Evolutionary conservation across 2,329 filamentous ascomycete genomes (phyloP).

Genomic region (Mycosphaerella sp.): DNA sequence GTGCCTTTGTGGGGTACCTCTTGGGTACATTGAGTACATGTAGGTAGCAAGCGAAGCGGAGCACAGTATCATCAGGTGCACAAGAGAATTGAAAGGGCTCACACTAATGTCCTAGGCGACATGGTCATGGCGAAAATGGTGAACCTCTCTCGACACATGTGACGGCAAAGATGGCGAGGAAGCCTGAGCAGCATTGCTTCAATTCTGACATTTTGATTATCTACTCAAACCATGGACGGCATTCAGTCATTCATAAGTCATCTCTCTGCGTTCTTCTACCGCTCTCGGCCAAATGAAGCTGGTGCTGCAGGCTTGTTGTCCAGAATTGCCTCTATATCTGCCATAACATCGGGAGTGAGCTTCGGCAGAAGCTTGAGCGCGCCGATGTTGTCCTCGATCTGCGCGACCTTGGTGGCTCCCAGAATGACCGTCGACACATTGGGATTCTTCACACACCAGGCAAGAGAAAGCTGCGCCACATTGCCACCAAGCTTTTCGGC

Average conservation of each 20-base stretch:
- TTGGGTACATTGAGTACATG: too few species aligned
- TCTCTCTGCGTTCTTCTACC: conserved; percentile 22
- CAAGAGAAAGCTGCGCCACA: conserved; percentile 50
- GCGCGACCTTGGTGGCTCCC: conserved; percentile 45
- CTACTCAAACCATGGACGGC: neutral
- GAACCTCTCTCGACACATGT: too few species aligned
- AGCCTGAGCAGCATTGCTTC: too few species aligned
- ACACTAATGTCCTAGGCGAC: too few species aligned
- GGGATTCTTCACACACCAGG: conserved; percentile 53
- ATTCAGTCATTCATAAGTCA: neutral
- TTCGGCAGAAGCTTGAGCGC: conserved; percentile 39
- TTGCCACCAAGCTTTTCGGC: conserved; percentile 46
- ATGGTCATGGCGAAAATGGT: too few species aligned
- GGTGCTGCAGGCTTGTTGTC: conserved; percentile 36
- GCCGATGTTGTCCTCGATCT: conserved; percentile 46
- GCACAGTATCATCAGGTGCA: too few species aligned
- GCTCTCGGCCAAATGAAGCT: conserved; percentile 33
- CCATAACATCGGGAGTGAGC: conserved; percentile 36
- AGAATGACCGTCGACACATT: conserved; percentile 53
- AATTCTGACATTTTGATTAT: neutral
- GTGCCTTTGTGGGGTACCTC: too few species aligned
- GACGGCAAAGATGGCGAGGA: too few species aligned
- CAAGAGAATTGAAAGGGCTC: too few species aligned
- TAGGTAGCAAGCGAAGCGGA: too few species aligned
- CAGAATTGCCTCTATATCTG: conserved; percentile 41